phyloP scores from a whole-genome alignment of 1,139 yeast species.

The Candida sp. region DNA sequence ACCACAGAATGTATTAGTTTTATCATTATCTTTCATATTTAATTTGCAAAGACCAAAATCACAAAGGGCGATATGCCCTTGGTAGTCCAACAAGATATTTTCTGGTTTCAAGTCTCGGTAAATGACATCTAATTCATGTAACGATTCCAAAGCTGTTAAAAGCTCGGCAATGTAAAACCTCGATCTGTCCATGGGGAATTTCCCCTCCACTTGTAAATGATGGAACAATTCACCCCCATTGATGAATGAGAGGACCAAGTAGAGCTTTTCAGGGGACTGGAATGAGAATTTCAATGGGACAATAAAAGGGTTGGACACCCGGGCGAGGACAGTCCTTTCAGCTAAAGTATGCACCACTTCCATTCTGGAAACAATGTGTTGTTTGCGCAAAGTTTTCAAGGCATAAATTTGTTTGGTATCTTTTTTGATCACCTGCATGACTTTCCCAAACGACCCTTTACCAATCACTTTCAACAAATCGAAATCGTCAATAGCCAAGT shows the following conservation, averaged over 20 bases:
- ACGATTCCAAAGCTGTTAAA: constrained; percentile 85
- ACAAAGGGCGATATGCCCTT: constrained; percentile 96
- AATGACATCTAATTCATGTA: constrained; percentile 88
- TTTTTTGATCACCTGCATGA: constrained; percentile 95
- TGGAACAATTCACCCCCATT: constrained; percentile 98
- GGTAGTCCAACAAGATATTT: constrained; percentile 87
- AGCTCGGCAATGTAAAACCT: constrained; percentile 94
- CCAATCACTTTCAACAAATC: constrained; percentile 94
- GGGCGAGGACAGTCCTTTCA: constrained; percentile 91
- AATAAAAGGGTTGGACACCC: constrained; percentile 93
- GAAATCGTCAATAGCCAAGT: constrained; percentile 84
- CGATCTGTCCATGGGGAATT: constrained; percentile 84
- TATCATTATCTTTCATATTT: constrained; percentile 85
- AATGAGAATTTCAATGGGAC: constrained; percentile 96
- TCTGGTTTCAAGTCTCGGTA: constrained; percentile 97
- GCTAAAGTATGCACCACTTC: constrained; percentile 97
- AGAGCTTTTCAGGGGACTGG: constrained; percentile 93
- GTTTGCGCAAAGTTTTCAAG: constrained; percentile 86
- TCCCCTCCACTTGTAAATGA: constrained; percentile 89
- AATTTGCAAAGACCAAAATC: constrained; percentile 96
- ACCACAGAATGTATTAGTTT: constrained; percentile 94
- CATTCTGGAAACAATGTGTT: constrained; percentile 88
- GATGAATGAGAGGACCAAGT: constrained; percentile 85
- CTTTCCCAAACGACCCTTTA: constrained; percentile 97
- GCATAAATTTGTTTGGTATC: constrained; percentile 96